phyloP scores from a whole-genome alignment of 441 rosid species.

The Erodium texanum region DNA sequence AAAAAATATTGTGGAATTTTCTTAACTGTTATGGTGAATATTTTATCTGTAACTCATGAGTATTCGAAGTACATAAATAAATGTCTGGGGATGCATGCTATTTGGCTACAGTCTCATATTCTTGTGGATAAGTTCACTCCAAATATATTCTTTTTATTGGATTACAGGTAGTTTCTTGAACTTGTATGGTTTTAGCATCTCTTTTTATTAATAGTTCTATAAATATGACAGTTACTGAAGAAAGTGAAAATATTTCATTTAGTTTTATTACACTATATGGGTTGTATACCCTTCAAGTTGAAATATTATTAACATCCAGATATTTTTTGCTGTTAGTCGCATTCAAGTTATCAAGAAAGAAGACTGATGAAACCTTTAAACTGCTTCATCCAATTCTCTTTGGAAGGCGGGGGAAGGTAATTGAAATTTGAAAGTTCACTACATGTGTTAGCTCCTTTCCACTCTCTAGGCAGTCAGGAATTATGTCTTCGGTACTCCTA shows the following conservation, averaged over 20 bases:
- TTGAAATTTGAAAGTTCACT: conserved; percentile 1
- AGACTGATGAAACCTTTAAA: conserved; percentile 70
- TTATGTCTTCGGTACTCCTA: too few relatives aligned
- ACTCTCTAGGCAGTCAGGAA: not conserved
- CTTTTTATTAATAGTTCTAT: not conserved
- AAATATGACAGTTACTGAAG: not conserved
- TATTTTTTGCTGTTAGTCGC: conserved; percentile 45
- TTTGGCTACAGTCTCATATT: too few relatives aligned
- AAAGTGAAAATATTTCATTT: too few relatives aligned
- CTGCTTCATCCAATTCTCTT: conserved; percentile 66
- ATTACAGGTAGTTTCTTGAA: not conserved
- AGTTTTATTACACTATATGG: not conserved
- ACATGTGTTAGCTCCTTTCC: not conserved
- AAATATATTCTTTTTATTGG: too few relatives aligned
- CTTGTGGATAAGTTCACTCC: too few relatives aligned
- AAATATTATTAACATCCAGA: not conserved
- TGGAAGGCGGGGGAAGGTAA: conserved; percentile 89
- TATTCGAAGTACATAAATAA: too few relatives aligned
- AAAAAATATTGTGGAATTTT: too few relatives aligned
- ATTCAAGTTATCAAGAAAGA: conserved; percentile 66
- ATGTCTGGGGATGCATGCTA: too few relatives aligned
- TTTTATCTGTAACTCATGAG: too few relatives aligned
- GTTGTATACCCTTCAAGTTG: not conserved
- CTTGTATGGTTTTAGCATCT: not conserved
- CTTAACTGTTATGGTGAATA: too few relatives aligned